Conservation (phyloP, 345 rosid species). For the Salix caprea region DNA sequence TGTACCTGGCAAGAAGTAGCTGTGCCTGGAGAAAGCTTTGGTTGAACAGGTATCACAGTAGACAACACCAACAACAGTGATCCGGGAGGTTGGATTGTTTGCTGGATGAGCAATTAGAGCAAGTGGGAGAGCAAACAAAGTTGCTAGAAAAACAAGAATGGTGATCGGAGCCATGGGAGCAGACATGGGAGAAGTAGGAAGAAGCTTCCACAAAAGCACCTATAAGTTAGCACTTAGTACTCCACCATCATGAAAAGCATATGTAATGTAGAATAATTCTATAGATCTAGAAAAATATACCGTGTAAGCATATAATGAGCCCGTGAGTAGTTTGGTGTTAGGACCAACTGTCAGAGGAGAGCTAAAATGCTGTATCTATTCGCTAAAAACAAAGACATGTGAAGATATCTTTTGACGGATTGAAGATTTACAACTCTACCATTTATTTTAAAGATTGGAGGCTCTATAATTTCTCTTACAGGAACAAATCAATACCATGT, state of each 20-base stretch:
- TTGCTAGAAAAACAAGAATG: slow-evolving; percentile 35
- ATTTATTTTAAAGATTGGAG: slow-evolving; percentile 2
- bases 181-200: slow-evolving; percentile 28
- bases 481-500: background rate
- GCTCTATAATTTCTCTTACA: slow-evolving; percentile 3
- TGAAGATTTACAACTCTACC: background rate
- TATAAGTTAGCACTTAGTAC: background rate
- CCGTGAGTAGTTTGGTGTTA: slow-evolving; percentile 64
- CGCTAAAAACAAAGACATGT: slow-evolving; percentile 89
- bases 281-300: slow-evolving; percentile 3
- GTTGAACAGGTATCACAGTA: slow-evolving; percentile 68
- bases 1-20: slow-evolving; percentile 87
- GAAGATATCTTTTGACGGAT: slow-evolving; percentile 46
- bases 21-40: slow-evolving; percentile 63
- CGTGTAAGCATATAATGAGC: slow-evolving; percentile 31
- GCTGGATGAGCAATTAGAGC: slow-evolving; percentile 14
- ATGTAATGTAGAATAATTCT: background rate
- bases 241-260: slow-evolving; percentile 9
- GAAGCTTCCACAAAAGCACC: slow-evolving; percentile 34
- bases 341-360: slow-evolving; percentile 40
- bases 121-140: slow-evolving; percentile 28
- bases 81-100: slow-evolving; percentile 39
- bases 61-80: slow-evolving; percentile 74
- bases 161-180: slow-evolving; percentile 44
- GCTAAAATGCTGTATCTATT: slow-evolving; percentile 25